These are phyloP conservation scores for Haberlea rhodopensis DNA, from an alignment of 257 asterid genomes.

Conservation along the genomic window DNA sequence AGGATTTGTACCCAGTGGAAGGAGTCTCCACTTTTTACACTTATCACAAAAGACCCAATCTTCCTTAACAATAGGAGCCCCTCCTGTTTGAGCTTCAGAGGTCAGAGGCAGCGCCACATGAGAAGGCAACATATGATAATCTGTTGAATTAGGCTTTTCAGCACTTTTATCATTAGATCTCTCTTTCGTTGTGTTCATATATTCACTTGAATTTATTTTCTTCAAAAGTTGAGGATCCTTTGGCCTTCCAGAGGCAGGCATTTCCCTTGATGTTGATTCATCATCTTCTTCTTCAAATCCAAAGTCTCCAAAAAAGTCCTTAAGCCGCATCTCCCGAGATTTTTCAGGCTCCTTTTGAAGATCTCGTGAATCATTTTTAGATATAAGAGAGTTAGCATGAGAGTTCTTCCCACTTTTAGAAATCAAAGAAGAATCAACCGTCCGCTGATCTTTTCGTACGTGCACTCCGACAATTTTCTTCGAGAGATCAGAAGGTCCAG, in stretches of 20 bases:
- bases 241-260: conserved; percentile 41
- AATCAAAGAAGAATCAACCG: conserved; percentile 42
- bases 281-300: conserved; percentile 65
- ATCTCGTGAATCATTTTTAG: conserved; percentile 52
- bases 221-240: conserved; percentile 44
- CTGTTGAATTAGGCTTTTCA: conserved; percentile 40
- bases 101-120: conserved; percentile 43
- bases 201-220: conserved; percentile 37
- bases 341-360: conserved; percentile 49
- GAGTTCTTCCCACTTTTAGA: conserved; percentile 50
- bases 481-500: conserved; percentile 34
- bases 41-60: conserved; percentile 92
- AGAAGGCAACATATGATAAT: conserved; percentile 37
- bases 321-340: conserved; percentile 50
- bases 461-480: conserved; percentile 36
- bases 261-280: conserved; percentile 58
- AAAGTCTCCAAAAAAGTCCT: conserved; percentile 73
- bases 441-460: conserved; percentile 38
- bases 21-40: conserved; percentile 87
- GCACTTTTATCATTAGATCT: conserved; percentile 35
- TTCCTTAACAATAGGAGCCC: conserved; percentile 64
- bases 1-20: conserved; percentile 88
- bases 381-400: conserved; percentile 24
- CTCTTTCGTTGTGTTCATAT: conserved; percentile 41
- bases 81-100: conserved; percentile 52